Base-by-base conservation (phyloP, 768 basidiomycete species). In the Infundibulicybe gibba region DNA sequence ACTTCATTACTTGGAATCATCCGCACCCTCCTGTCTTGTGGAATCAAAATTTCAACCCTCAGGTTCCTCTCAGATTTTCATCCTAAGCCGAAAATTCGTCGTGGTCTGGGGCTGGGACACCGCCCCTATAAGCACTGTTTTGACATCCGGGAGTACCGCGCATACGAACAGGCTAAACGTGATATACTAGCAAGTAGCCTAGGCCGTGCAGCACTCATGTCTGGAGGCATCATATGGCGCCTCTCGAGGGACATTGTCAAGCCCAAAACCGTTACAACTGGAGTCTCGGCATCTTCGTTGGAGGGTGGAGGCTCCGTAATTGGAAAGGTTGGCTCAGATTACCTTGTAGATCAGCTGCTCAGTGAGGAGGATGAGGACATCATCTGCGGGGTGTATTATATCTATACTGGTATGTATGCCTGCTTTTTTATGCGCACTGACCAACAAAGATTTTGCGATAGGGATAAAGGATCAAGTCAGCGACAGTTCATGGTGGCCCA, bases 401-500 rank as follows among this genome's bases (percentile, higher is more conserved):
- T 51, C 11, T 47, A 48, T 9, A 51, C 50, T 1, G 16, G 46
- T 51, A 40, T 2, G 42, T 41, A 44, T 13, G 25, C 25, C 8
- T 25, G 8, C 19, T 31, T 15, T 3, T 13, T 6, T 17, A 15
- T 32, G 20, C 8, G 10, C 16, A 17, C 21, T 21, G 34, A 12
- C 5, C 16, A 44, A 2, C 10, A 2, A 17, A 2, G 15, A 15
- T 43, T n/a, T 25, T 4, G 9, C 21, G 14, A 19, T 32, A 15
- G 11, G 10, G 31, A 16, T 31, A 5, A 43, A 31, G 43, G 14
- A 30, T 8, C 44, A 49, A 38, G 44, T 39, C 9, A 38, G 40
- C 19, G 42, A 49, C 11, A 40, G 13, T 16, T 49, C 43, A 10
- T 49, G 48, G 48, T 49, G 43, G 15, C 48, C 43, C 12, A 49